Percentiles rank a stretch among this genome's conserved stretches.
Conservation (phyloP, 1,139 yeast species). For the Pichia norvegensis region DNA sequence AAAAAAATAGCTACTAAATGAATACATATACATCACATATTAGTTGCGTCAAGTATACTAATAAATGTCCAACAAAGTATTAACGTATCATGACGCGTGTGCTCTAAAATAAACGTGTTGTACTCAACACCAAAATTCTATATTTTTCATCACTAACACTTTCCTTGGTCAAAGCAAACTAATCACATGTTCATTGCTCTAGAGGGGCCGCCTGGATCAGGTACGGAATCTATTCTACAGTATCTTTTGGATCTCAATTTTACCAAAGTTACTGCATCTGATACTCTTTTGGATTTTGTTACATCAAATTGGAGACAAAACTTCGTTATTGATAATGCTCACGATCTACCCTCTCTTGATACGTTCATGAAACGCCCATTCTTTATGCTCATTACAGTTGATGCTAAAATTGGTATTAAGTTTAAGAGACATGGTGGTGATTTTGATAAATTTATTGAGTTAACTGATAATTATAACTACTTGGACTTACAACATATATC, state of each 20-base stretch:
- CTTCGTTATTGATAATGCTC: constrained; percentile 52
- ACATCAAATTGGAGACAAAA: constrained; percentile 63
- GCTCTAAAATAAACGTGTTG: no score
- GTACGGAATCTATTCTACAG: background rate
- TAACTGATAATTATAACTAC: constrained; percentile 8
- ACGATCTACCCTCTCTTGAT: constrained; percentile 37
- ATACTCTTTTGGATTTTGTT: constrained; percentile 47
- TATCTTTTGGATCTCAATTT: background rate
- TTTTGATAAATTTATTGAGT: constrained; percentile 35
- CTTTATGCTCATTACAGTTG: constrained; percentile 72
- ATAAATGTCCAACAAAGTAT: no score
- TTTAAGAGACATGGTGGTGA: constrained; percentile 38
- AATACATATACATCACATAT: no score
- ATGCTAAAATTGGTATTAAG: constrained; percentile 60
- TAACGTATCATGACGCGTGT: background rate
- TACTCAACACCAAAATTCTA: no score
- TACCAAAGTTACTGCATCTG: constrained; percentile 20
- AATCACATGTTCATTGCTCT: background rate
- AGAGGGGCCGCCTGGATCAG: background rate
- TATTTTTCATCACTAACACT: no score
- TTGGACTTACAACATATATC: constrained; percentile 36
- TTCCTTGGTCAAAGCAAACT: background rate
- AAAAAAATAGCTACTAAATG: no score
- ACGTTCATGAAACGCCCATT: constrained; percentile 69
- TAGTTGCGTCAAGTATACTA: no score